These are phyloP conservation scores for Firmiana major DNA, from an alignment of 345 rosid species.

Conservation along the genomic window DNA sequence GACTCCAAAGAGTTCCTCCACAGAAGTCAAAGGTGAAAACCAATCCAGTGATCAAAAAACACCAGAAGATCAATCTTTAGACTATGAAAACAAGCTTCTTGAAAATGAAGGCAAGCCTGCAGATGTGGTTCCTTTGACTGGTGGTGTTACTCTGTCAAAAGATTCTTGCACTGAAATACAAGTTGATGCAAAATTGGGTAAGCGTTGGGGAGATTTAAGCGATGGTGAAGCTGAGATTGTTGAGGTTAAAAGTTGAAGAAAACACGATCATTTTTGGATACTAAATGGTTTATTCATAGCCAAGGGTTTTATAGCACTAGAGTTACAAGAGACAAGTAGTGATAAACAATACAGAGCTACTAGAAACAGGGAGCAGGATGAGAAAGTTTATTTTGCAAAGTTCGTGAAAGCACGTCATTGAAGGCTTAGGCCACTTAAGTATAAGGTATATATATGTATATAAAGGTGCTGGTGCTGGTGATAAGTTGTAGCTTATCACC, in stretches of 20 bases:
- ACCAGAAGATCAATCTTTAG: constrained; percentile 30
- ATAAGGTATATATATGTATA: no score
- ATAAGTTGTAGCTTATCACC: no score
- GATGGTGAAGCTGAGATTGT: constrained; percentile 44
- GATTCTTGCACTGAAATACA: constrained; percentile 30
- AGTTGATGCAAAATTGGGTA: constrained; percentile 43
- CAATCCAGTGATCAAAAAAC: constrained; percentile 30
- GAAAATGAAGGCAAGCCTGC: constrained; percentile 32
- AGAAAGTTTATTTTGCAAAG: background rate
- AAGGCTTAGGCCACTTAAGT: no score
- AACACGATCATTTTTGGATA: background rate
- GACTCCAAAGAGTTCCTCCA: constrained; percentile 28
- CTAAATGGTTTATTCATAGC: background rate
- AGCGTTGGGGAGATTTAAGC: constrained; percentile 83
- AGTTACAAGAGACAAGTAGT: background rate
- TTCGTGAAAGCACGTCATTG: background rate
- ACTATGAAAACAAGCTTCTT: constrained; percentile 25
- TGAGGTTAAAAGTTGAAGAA: constrained; percentile 58
- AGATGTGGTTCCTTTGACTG: constrained; percentile 14
- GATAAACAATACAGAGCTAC: background rate
- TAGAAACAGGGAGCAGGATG: background rate
- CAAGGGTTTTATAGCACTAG: background rate
- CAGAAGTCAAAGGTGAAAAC: constrained; percentile 37
- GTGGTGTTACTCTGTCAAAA: constrained; percentile 27
- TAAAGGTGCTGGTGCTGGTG: no score